Evolutionary conservation across 1,284 basidiomycete genomes (phyloP).

Genomic region (Porogramme epimiltina): DNA sequence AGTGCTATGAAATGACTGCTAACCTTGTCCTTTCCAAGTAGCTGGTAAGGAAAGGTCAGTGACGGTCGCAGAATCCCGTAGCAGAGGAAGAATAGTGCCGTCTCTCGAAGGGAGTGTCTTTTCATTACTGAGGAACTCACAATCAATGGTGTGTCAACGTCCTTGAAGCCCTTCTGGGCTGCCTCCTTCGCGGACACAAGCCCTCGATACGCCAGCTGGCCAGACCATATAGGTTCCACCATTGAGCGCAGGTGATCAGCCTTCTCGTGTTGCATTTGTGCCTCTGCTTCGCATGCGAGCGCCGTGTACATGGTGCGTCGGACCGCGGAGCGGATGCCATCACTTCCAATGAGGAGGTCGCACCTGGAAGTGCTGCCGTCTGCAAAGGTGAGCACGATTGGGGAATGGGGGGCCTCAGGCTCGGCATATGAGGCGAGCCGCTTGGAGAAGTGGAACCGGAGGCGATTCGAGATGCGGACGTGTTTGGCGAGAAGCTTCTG

Average conservation of each 20-base stretch:
- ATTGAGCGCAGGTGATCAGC: background rate
- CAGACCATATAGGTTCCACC: background rate
- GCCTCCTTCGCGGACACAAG: conserved; percentile 9
- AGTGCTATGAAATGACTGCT: background rate
- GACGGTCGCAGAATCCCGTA: too few relatives aligned
- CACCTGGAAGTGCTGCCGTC: conserved; percentile 47
- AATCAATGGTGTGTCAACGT: conserved; percentile 3
- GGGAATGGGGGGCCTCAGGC: conserved; percentile 10
- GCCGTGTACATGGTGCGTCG: conserved; percentile 23
- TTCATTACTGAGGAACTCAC: conserved; percentile 16
- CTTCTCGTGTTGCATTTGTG: conserved; percentile 13
- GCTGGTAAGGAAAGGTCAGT: background rate
- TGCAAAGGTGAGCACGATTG: conserved; percentile 46
- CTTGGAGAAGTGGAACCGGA: conserved; percentile 44
- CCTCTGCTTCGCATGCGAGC: conserved; percentile 11
- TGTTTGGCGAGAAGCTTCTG: background rate
- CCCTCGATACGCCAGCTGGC: conserved; percentile 14
- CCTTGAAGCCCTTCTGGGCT: conserved; percentile 9
- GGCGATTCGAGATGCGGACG: background rate
- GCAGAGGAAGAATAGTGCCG: too few relatives aligned
- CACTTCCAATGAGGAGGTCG: conserved; percentile 52
- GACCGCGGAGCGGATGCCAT: conserved; percentile 49
- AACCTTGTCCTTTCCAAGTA: conserved; percentile 12
- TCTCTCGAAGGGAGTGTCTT: too few relatives aligned
- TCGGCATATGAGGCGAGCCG: conserved; percentile 50